Percentiles rank a stretch among this genome's conserved stretches.
Evolutionary conservation across 768 basidiomycete genomes (phyloP).

Genomic region (Scleroderma bovista): DNA sequence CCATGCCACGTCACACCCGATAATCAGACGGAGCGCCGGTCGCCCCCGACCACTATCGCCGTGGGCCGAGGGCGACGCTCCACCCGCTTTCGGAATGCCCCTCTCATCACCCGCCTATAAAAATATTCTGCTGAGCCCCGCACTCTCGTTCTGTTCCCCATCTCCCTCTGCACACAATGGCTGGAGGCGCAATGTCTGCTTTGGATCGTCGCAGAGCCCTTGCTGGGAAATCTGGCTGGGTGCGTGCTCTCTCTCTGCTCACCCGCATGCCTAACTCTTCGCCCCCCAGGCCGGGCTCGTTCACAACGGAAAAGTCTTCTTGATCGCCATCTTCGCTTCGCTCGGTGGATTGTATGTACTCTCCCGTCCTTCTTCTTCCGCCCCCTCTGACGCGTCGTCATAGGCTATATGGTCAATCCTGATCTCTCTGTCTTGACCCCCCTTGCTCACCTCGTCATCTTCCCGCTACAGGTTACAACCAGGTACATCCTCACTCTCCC

Average conservation of each 20-base stretch:
- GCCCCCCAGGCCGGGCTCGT: constrained; percentile 48
- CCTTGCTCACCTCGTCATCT: not conserved
- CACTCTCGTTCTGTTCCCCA: not conserved
- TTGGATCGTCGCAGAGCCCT: constrained; percentile 48
- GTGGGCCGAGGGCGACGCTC: too few relatives aligned
- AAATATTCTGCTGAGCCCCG: not conserved
- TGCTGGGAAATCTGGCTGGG: constrained; percentile 65
- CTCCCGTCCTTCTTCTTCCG: not conserved
- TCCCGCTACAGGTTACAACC: constrained; percentile 51
- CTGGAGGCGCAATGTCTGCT: constrained; percentile 38
- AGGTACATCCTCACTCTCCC: constrained; percentile 31
- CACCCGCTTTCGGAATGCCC: not conserved
- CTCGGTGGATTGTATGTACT: constrained; percentile 64
- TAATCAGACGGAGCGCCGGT: too few relatives aligned
- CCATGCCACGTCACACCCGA: too few relatives aligned
- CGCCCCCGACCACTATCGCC: too few relatives aligned
- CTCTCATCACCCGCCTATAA: not conserved
- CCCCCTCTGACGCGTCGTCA: constrained; percentile 4
- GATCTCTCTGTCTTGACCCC: constrained; percentile 6
- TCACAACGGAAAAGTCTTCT: constrained; percentile 59
- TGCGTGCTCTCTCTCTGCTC: constrained; percentile 20
- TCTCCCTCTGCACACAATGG: constrained; percentile 31
- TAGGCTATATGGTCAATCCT: constrained; percentile 55
- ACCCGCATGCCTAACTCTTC: not conserved
- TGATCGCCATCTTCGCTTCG: constrained; percentile 72